Evolutionary conservation across 495 filamentous ascomycete species (phyloP).

Genomic region (Baudoinia panamericana): DNA sequence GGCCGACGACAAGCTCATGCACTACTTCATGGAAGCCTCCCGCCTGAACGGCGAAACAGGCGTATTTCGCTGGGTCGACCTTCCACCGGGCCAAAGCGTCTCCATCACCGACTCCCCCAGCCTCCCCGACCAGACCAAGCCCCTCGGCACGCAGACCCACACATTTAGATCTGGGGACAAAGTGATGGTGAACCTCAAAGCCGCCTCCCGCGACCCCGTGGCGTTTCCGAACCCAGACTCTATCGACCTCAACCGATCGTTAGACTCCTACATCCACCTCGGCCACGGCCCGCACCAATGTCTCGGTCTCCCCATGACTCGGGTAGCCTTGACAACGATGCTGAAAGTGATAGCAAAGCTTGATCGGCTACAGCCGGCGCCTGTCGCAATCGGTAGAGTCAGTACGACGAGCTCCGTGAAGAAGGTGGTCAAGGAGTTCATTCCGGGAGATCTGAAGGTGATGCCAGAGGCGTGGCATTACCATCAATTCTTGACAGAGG

Average conservation of each 20-base stretch:
- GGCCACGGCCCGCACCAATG: conserved; percentile 26
- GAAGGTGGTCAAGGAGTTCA: conserved; percentile 21
- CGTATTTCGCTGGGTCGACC: conserved; percentile 22
- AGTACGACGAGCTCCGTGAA: conserved; percentile 16
- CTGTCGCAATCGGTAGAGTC: conserved; percentile 23
- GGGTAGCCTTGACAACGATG: conserved; percentile 28
- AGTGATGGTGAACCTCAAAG: conserved; percentile 38
- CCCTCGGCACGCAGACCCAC: conserved; percentile 26
- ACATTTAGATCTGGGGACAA: conserved; percentile 35
- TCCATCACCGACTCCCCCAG: conserved; percentile 23
- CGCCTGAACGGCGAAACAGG: conserved; percentile 28
- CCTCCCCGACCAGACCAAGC: conserved; percentile 29
- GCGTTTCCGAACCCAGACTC: conserved; percentile 25
- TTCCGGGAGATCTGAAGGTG: conserved; percentile 1
- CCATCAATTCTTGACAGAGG: conserved; percentile 29
- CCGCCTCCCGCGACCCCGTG: conserved; percentile 24
- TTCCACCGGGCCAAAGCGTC: conserved; percentile 31
- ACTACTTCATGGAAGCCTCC: conserved; percentile 30
- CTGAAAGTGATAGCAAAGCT: conserved; percentile 25
- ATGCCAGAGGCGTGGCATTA: conserved; percentile 17
- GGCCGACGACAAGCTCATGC: conserved; percentile 27
- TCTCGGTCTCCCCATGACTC: conserved; percentile 26
- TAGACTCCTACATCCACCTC: conserved; percentile 28
- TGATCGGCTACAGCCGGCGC: conserved; percentile 21
- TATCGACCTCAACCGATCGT: conserved; percentile 20